Percentiles rank a stretch among this genome's conserved stretches.
Conservation (phyloP, 1,139 yeast species). For the Lodderomyces elongisporus region DNA sequence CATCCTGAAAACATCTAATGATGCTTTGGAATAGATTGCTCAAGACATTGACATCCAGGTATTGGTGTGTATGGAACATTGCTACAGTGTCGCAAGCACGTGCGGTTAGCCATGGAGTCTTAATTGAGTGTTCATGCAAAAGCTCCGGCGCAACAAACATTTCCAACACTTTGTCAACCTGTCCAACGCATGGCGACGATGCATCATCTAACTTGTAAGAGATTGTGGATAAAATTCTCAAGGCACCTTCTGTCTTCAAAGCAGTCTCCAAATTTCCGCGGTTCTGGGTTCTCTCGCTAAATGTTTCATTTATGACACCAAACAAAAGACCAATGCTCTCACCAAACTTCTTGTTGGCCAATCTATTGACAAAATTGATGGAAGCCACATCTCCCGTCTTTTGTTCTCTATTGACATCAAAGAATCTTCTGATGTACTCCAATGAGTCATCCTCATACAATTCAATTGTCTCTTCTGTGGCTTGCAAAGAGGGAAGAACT, state of each 20-base stretch:
- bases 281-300: constrained; percentile 37
- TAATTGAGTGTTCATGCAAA: constrained; percentile 26
- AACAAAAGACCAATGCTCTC: constrained; percentile 39
- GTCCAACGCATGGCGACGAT: constrained; percentile 41
- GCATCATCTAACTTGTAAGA: constrained; percentile 38
- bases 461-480: constrained; percentile 51
- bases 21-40: constrained; percentile 43
- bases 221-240: constrained; percentile 44
- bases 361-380: constrained; percentile 61
- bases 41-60: constrained; percentile 36
- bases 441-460: constrained; percentile 69
- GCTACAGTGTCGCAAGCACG: constrained; percentile 55
- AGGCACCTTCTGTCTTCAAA: constrained; percentile 46
- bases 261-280: constrained; percentile 28
- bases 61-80: constrained; percentile 35
- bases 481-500: constrained; percentile 59
- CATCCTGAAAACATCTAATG: constrained; percentile 38
- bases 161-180: constrained; percentile 40
- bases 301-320: constrained; percentile 46
- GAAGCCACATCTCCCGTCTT: constrained; percentile 81
- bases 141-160: constrained; percentile 45
- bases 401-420: constrained; percentile 66
- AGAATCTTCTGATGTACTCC: constrained; percentile 65
- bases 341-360: constrained; percentile 43
- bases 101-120: constrained; percentile 47